Evolutionary conservation across 1,139 yeast genomes (phyloP).

Genomic region (Entelexis paramagnoliae): DNA sequence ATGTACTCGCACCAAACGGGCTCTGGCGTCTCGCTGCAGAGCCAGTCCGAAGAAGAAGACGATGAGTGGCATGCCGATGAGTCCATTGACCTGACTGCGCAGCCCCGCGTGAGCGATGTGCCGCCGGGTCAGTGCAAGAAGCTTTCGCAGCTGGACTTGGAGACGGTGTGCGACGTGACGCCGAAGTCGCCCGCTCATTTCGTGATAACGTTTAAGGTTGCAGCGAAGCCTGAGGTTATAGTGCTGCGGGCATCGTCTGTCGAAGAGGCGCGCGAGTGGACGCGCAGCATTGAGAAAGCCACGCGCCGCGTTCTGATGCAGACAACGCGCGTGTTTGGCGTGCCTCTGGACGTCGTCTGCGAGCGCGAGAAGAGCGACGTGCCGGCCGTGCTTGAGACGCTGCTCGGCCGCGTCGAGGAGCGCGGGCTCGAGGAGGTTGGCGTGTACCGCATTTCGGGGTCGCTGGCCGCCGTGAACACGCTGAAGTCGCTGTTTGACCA

Average conservation of each 20-base stretch:
- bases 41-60: constrained; percentile 1
- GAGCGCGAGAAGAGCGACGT: constrained; percentile 51
- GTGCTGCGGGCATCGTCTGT: constrained; percentile 60
- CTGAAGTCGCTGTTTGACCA: constrained; percentile 66
- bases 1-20: constrained; percentile 3
- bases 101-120: not conserved
- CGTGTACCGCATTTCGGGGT: constrained; percentile 82
- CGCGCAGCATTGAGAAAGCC: constrained; percentile 36
- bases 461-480: constrained; percentile 63
- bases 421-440: constrained; percentile 89
- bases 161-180: constrained; percentile 32
- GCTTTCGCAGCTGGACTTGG: constrained; percentile 45
- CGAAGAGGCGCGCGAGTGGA: constrained; percentile 69
- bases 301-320: constrained; percentile 25
- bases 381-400: constrained; percentile 56
- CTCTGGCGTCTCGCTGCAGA: constrained; percentile 3
- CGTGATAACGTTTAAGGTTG: not conserved
- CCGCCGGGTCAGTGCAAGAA: constrained; percentile 41
- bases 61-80: constrained; percentile 11
- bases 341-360: constrained; percentile 69
- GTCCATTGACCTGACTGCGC: constrained; percentile 3
- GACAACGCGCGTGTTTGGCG: constrained; percentile 62
- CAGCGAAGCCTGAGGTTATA: constrained; percentile 35
- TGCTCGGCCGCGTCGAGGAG: constrained; percentile 64
- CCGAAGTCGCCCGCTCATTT: not conserved